These are phyloP conservation scores for Clarireedia paspali DNA, from an alignment of 2,329 filamentous ascomycete genomes.

Conservation along the genomic window DNA sequence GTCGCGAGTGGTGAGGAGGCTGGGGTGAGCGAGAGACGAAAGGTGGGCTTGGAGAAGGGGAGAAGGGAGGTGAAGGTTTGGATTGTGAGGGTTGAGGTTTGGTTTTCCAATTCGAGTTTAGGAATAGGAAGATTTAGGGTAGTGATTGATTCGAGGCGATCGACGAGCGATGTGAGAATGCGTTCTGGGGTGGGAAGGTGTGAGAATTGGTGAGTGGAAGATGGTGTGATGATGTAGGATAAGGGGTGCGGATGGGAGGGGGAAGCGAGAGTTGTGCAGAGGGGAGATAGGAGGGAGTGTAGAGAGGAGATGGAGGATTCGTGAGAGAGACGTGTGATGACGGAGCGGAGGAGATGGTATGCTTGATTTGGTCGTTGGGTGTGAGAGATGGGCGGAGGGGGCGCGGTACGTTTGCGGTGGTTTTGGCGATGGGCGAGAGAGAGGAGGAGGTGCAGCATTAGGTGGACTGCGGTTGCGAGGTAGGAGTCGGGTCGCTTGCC, in stretches of 20 bases:
- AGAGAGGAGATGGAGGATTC: conserved; percentile 19
- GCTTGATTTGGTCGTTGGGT: conserved; percentile 41
- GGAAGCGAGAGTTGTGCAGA: conserved; percentile 19
- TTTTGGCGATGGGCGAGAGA: conserved; percentile 72
- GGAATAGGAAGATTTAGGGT: conserved; percentile 22
- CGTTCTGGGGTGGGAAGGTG: conserved; percentile 29
- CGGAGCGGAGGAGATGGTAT: conserved; percentile 51
- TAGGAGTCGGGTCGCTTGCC: conserved; percentile 34
- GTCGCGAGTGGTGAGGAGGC: conserved; percentile 1
- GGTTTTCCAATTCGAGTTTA: background rate
- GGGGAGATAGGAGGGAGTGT: conserved; percentile 16
- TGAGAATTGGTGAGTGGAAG: conserved; percentile 14
- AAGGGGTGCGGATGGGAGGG: conserved; percentile 21
- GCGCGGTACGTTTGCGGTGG: conserved; percentile 58
- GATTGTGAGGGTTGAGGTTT: background rate
- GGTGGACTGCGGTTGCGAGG: conserved; percentile 57
- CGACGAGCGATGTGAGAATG: conserved; percentile 34
- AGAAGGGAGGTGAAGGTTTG: conserved; percentile 25
- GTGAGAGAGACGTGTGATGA: conserved; percentile 32
- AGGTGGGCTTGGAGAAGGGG: background rate
- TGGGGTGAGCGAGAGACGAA: background rate
- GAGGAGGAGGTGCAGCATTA: conserved; percentile 68
- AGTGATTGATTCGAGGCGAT: conserved; percentile 35
- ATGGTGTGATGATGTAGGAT: conserved; percentile 21
- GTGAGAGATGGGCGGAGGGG: conserved; percentile 46